phyloP scores from a whole-genome alignment of 805 yeast species.

The Lipomyces chichibuensis region DNA sequence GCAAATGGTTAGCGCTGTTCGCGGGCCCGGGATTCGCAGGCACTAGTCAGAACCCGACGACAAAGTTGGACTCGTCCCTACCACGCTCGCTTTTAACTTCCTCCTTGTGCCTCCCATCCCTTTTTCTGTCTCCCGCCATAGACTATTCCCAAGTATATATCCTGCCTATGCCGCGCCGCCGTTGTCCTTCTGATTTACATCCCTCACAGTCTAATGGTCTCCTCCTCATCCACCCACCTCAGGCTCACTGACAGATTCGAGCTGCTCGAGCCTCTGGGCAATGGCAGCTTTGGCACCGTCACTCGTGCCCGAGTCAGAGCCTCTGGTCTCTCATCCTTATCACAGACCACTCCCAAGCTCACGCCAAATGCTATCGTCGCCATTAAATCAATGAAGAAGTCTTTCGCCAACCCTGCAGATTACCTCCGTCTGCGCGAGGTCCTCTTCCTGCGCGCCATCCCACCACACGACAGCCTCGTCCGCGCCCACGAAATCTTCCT shows the following conservation, averaged over 20 bases:
- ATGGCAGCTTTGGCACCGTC: conserved; percentile 45
- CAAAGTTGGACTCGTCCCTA: no score
- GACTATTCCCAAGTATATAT: no score
- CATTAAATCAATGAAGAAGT: conserved; percentile 73
- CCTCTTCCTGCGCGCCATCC: conserved; percentile 49
- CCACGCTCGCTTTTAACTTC: no score
- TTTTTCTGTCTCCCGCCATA: no score
- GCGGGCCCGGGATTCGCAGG: no score
- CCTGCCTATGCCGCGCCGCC: no score
- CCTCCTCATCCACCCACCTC: conserved; percentile 12
- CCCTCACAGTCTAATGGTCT: not conserved
- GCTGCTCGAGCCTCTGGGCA: conserved; percentile 38
- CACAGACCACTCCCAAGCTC: conserved; percentile 5
- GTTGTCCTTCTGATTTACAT: no score
- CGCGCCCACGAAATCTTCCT: conserved; percentile 78
- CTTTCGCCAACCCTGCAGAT: conserved; percentile 56
- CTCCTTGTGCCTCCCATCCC: no score
- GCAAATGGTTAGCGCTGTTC: no score
- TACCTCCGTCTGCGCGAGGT: conserved; percentile 51
- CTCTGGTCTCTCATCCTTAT: not conserved
- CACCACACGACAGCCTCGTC: conserved; percentile 71
- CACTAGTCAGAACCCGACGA: no score
- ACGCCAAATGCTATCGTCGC: conserved; percentile 56
- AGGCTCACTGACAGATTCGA: conserved; percentile 32
- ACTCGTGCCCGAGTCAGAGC: conserved; percentile 33